phyloP scores from a whole-genome alignment of 2,329 filamentous ascomycete genomes.

The Knoxdaviesia capensis region DNA sequence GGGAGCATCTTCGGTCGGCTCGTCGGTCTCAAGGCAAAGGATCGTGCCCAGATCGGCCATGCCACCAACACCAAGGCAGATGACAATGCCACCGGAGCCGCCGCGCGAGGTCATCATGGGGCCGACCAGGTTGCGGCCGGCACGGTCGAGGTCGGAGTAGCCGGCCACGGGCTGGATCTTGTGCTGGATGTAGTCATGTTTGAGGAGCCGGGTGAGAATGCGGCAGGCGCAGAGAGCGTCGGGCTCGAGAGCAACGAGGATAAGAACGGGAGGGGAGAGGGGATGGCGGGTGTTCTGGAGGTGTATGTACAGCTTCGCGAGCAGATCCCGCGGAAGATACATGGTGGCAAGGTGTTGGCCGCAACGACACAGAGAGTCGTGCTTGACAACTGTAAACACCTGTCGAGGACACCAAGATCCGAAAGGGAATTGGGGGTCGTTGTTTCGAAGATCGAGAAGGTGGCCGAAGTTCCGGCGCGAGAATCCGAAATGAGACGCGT shows the following conservation, averaged over 20 bases:
- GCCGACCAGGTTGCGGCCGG: constrained; percentile 56
- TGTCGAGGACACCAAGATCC: constrained; percentile 6
- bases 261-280: constrained; percentile 74
- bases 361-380: no score
- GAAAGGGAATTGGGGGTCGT: background rate
- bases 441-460: background rate
- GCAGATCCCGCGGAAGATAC: constrained; percentile 82
- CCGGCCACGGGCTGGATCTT: constrained; percentile 92
- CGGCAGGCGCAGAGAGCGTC: constrained; percentile 91
- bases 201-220: constrained; percentile 81
- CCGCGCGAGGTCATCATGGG: constrained; percentile 77
- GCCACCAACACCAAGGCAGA: constrained; percentile 84
- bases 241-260: constrained; percentile 84
- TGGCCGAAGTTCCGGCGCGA: no score
- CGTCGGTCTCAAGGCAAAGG: constrained; percentile 42
- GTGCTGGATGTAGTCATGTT: constrained; percentile 92
- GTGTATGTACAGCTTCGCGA: constrained; percentile 80
- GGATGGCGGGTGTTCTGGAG: constrained; percentile 73
- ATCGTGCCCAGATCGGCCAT: constrained; percentile 71
- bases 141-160: constrained; percentile 71
- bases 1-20: constrained; percentile 40
- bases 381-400: constrained; percentile 9
- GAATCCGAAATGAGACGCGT: no score
- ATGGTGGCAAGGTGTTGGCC: constrained; percentile 26
- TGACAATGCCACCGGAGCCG: constrained; percentile 70